Conservation (phyloP, 176 grass and related monocot species). For the Carex littledalei region DNA sequence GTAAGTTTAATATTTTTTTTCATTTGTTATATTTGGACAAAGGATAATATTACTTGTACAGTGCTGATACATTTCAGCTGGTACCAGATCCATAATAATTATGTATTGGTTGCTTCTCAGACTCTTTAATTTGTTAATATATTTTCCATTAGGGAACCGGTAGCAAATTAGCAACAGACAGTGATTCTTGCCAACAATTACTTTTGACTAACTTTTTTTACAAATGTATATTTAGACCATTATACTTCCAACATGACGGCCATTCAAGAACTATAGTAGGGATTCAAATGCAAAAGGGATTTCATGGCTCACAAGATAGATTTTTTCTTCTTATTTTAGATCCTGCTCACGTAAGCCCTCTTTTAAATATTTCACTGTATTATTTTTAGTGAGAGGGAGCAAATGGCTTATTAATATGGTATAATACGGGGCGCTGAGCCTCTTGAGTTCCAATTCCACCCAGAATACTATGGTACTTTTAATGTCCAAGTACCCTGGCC, state of each 20-base stretch:
- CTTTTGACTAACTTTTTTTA: neutral
- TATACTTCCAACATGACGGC: slow-evolving; percentile 92
- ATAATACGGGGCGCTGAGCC: neutral
- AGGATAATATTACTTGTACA: neutral
- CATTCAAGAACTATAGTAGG: slow-evolving; percentile 95
- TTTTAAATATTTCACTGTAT: neutral
- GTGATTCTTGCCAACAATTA: neutral
- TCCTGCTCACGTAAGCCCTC: slow-evolving; percentile 66
- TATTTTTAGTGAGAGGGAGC: neutral
- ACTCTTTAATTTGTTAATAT: neutral
- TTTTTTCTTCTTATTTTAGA: slow-evolving; percentile 70
- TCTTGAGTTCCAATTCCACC: neutral
- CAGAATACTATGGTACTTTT: neutral
- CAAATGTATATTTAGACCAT: slow-evolving; percentile 40
- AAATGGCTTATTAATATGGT: neutral
- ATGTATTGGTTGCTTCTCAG: neutral
- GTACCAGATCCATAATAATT: slow-evolving; percentile 13
- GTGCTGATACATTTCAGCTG: neutral
- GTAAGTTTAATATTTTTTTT: slow-evolving; percentile 34
- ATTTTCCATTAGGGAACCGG: neutral
- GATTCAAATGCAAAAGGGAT: slow-evolving; percentile 82
- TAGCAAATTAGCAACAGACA: neutral
- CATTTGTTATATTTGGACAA: slow-evolving; percentile 17
- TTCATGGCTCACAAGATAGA: slow-evolving; percentile 33
- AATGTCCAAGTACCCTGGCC: neutral